Conservation (phyloP, 2,329 filamentous ascomycete genomes). For the Cercospora janseana region DNA sequence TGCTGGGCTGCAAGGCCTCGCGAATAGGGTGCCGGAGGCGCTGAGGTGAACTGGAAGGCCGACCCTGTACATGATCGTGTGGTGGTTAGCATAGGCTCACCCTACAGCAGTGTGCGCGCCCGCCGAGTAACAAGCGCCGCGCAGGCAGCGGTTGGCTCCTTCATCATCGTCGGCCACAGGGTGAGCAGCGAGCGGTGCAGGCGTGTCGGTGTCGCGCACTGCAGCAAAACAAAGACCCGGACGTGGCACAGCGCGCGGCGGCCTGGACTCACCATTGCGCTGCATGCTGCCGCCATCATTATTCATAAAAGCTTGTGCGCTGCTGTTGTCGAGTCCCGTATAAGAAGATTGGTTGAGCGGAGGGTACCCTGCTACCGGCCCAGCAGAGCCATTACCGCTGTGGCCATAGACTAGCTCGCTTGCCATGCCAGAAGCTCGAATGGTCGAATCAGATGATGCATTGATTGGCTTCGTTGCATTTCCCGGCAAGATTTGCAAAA, state of each 20-base stretch:
- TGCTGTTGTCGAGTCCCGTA: slow-evolving; percentile 3
- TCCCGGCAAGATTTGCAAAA: not conserved
- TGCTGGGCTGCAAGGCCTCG: slow-evolving; percentile 6
- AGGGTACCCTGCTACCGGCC: not conserved
- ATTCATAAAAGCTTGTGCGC: slow-evolving; percentile 15
- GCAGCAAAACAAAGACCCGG: not conserved
- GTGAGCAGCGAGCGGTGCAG: too few species aligned
- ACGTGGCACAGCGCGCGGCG: not conserved
- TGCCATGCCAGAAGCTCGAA: slow-evolving; percentile 7
- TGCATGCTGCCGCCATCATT: slow-evolving; percentile 10
- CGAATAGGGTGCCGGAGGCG: slow-evolving; percentile 6
- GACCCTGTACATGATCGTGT: slow-evolving; percentile 7
- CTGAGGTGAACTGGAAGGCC: slow-evolving; percentile 11
- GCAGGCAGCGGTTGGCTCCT: not conserved
- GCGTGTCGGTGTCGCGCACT: too few species aligned
- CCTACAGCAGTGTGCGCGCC: not conserved
- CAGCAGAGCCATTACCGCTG: not conserved
- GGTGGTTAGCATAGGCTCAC: slow-evolving; percentile 6
- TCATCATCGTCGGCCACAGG: not conserved
- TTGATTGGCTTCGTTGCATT: slow-evolving; percentile 7
- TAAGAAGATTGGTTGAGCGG: slow-evolving; percentile 2
- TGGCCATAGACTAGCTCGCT: slow-evolving; percentile 10
- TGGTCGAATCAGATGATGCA: slow-evolving; percentile 5
- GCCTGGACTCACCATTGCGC: slow-evolving; percentile 11
- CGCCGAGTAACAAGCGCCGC: not conserved